These are phyloP conservation scores for Scytalidium sp. DNA, from an alignment of 2,329 filamentous ascomycete species.

Conservation along the genomic window DNA sequence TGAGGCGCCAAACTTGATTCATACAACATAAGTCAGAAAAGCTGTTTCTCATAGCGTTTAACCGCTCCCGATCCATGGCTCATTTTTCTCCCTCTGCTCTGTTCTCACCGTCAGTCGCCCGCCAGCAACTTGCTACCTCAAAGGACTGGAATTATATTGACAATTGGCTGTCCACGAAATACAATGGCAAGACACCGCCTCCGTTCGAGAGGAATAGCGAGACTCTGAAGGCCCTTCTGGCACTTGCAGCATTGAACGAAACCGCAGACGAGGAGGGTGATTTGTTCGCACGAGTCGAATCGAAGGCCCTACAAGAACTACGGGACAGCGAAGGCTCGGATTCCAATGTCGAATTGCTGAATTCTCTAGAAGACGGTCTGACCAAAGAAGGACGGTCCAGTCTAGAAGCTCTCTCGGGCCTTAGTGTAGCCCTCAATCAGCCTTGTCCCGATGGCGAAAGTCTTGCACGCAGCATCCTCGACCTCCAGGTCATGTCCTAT, in stretches of 20 bases:
- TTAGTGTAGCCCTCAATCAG: conserved; percentile 42
- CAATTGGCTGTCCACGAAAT: conserved; percentile 73
- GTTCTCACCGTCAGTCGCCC: conserved; percentile 66
- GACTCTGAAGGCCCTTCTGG: conserved; percentile 72
- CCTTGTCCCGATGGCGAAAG: conserved; percentile 39
- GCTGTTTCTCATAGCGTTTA: background rate
- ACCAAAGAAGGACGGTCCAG: conserved; percentile 50
- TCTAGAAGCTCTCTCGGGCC: conserved; percentile 55
- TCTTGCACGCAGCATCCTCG: conserved; percentile 51
- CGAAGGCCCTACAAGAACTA: conserved; percentile 54
- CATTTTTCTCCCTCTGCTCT: conserved; percentile 47
- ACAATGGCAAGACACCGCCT: conserved; percentile 60
- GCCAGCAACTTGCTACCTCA: conserved; percentile 75
- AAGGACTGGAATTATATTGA: conserved; percentile 92
- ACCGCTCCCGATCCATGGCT: conserved; percentile 22
- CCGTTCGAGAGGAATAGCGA: conserved; percentile 84
- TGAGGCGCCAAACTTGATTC: conserved; percentile 3
- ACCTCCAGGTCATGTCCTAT: conserved; percentile 51
- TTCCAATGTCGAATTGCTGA: conserved; percentile 42
- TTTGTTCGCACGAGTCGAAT: conserved; percentile 56
- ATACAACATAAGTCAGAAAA: too few relatives aligned
- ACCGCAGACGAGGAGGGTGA: conserved; percentile 68
- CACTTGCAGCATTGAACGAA: conserved; percentile 74
- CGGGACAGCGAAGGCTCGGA: conserved; percentile 32
- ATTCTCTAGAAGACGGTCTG: conserved; percentile 52